Evolutionary conservation across 192 early-diverging fungal species (phyloP).

Genomic region (Coemansia sp.): DNA sequence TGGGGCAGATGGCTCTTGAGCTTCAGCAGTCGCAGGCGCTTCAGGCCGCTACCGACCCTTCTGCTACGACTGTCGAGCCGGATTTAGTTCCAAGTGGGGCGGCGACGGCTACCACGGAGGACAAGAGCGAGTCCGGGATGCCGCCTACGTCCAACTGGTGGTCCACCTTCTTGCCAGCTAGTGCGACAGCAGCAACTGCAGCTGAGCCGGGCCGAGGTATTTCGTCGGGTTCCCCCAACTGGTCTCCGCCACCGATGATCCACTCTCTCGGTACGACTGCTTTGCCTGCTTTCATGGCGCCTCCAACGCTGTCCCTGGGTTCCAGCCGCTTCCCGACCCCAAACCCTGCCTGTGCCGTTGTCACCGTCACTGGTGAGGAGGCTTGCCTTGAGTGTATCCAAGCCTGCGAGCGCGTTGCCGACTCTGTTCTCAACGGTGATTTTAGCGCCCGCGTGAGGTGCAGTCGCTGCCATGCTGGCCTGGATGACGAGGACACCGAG

Average conservation of each 20-base stretch:
- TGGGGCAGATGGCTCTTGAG: conserved; percentile 44
- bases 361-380: conserved; percentile 26
- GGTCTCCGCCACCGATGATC: conserved; percentile 30
- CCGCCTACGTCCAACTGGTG: conserved; percentile 34
- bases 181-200: background rate
- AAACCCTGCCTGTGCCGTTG: conserved; percentile 28
- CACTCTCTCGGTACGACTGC: background rate
- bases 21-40: conserved; percentile 26
- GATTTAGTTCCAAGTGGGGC: background rate
- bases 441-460: conserved; percentile 49
- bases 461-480: conserved; percentile 37
- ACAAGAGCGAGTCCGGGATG: background rate
- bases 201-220: background rate
- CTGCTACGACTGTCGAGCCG: background rate
- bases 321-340: conserved; percentile 35
- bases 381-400: conserved; percentile 51
- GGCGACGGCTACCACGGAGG: background rate
- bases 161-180: conserved; percentile 36
- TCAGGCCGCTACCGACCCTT: background rate
- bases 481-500: conserved; percentile 14
- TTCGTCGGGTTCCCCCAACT: conserved; percentile 12
- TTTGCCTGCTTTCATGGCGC: conserved; percentile 38
- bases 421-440: conserved; percentile 46
- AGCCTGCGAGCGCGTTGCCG: conserved; percentile 51
- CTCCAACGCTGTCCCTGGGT: conserved; percentile 26